Evolutionary conservation across 768 basidiomycete species (phyloP).

Genomic region (Russula compacta): DNA sequence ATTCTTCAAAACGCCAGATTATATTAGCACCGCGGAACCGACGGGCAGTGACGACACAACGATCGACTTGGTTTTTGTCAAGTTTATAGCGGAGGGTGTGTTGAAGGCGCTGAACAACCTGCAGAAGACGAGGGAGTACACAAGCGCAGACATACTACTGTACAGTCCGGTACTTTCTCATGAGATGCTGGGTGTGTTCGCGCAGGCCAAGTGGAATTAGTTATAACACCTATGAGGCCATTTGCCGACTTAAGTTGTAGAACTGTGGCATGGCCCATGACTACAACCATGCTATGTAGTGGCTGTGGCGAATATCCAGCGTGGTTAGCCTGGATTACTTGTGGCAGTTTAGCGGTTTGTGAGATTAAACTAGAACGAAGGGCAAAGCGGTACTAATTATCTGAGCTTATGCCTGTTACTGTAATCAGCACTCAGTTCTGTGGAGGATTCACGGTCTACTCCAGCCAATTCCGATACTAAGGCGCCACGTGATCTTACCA

Average conservation of each 20-base stretch:
- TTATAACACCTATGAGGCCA: not conserved
- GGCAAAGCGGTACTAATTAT: too few species aligned
- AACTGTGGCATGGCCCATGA: too few species aligned
- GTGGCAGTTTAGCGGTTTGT: too few species aligned
- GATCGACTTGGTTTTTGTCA: slow-evolving; percentile 63
- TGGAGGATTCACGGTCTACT: too few species aligned
- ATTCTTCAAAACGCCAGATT: slow-evolving; percentile 45
- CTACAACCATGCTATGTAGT: too few species aligned
- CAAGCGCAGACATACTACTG: slow-evolving; percentile 38
- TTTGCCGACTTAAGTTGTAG: not conserved
- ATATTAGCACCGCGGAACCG: slow-evolving; percentile 48
- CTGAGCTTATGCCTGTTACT: too few species aligned
- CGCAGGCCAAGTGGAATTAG: slow-evolving; percentile 31
- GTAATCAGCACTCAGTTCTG: too few species aligned
- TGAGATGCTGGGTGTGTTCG: slow-evolving; percentile 46
- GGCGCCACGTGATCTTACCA: too few species aligned
- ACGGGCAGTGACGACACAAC: slow-evolving; percentile 38
- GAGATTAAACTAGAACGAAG: too few species aligned
- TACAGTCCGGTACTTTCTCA: slow-evolving; percentile 48
- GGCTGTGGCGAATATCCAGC: too few species aligned
- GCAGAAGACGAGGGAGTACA: slow-evolving; percentile 43
- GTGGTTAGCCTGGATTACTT: too few species aligned
- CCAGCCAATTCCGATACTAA: too few species aligned
- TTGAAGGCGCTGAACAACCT: slow-evolving; percentile 36
- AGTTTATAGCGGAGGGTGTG: slow-evolving; percentile 52